These are phyloP conservation scores for Fusarium siculi DNA, from an alignment of 2,329 filamentous ascomycete genomes.

Conservation along the genomic window DNA sequence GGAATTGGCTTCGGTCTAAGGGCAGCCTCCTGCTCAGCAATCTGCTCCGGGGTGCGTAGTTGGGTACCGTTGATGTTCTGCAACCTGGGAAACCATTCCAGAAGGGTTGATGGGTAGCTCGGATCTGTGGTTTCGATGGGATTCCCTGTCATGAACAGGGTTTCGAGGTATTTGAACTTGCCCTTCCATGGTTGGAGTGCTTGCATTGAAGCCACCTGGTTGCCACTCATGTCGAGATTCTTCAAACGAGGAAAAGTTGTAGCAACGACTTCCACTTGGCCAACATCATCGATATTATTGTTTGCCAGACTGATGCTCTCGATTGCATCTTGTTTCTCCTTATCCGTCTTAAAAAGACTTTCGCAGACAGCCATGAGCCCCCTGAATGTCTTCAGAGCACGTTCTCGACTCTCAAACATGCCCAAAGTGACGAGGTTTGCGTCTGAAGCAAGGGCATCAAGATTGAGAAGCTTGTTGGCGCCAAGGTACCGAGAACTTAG, in stretches of 20 bases:
- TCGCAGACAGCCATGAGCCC: slow-evolving; percentile 91
- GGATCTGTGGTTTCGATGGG: slow-evolving; percentile 72
- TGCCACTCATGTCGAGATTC: slow-evolving; percentile 89
- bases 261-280: slow-evolving; percentile 78
- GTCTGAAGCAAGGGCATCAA: slow-evolving; percentile 82
- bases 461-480: slow-evolving; percentile 79
- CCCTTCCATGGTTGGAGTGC: slow-evolving; percentile 80
- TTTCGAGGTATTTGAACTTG: slow-evolving; percentile 82
- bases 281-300: slow-evolving; percentile 80
- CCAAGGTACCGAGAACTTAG: slow-evolving; percentile 79
- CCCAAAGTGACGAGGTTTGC: slow-evolving; percentile 76
- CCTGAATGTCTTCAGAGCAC: slow-evolving; percentile 88
- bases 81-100: slow-evolving; percentile 85
- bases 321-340: slow-evolving; percentile 81
- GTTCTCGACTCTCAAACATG: slow-evolving; percentile 77
- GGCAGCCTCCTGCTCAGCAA: slow-evolving; percentile 64
- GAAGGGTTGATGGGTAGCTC: slow-evolving; percentile 73
- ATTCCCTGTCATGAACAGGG: slow-evolving; percentile 81
- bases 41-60: slow-evolving; percentile 77
- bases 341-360: slow-evolving; percentile 75
- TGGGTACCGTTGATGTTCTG: slow-evolving; percentile 79
- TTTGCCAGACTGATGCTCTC: slow-evolving; percentile 83
- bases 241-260: slow-evolving; percentile 85
- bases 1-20: slow-evolving; percentile 68
- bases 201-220: slow-evolving; percentile 76